These are phyloP conservation scores for Eimeria necatrix DNA, from an alignment of 169 alveolate genomes.

Conservation along the genomic window DNA sequence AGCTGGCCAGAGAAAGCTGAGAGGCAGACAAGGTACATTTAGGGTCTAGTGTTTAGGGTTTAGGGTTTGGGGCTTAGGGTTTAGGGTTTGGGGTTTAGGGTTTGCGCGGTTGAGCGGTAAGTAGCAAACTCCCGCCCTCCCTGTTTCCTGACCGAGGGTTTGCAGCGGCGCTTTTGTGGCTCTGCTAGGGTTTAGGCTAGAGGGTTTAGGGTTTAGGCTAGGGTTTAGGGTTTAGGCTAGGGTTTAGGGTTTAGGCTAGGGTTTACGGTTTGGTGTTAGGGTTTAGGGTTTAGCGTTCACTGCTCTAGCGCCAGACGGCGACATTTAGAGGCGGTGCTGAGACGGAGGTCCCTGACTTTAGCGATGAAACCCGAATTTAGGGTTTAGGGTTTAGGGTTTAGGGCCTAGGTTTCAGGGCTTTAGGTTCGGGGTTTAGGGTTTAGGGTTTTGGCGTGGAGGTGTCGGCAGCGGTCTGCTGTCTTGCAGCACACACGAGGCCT, in stretches of 20 bases:
- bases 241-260: background rate
- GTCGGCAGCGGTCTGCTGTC: no score
- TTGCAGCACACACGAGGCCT: no score
- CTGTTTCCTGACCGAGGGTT: background rate
- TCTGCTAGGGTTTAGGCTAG: background rate
- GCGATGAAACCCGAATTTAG: no score
- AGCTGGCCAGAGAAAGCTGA: background rate
- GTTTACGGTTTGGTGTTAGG: background rate
- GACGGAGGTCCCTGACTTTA: no score
- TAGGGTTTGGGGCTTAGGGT: slow-evolving; percentile 6
- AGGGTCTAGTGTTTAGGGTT: background rate
- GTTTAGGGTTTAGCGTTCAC: background rate
- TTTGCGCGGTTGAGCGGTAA: background rate
- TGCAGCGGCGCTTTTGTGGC: background rate
- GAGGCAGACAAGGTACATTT: background rate
- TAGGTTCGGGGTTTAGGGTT: no score
- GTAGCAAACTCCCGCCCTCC: background rate
- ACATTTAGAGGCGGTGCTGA: no score
- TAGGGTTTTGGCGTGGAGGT: no score
- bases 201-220: slow-evolving; percentile 8
- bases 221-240: background rate
- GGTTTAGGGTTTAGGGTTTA: no score
- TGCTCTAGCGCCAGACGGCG: no score
- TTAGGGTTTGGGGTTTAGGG: slow-evolving; percentile 32
- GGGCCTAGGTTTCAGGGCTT: no score